A percentile compares a stretch with the other conserved stretches of the same genome.
Conservation (phyloP, 768 basidiomycete genomes). For the Dentipellis sp. region DNA sequence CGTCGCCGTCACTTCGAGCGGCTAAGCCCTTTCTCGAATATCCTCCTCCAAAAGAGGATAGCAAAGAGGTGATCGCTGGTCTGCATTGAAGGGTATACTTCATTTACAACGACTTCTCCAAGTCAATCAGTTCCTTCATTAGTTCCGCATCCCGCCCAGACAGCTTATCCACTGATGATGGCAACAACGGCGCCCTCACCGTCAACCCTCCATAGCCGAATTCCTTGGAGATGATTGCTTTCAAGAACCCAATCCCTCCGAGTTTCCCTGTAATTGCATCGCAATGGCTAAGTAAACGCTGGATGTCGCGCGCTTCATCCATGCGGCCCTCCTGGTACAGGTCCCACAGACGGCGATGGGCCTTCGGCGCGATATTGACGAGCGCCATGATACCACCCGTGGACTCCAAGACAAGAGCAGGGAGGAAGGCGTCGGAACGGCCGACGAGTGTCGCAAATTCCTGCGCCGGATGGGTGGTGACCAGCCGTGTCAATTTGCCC, state of each 20-base stretch:
- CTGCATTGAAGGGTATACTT: too few relatives aligned
- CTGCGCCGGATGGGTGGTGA: slow-evolving; percentile 40
- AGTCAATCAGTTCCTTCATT: slow-evolving; percentile 21
- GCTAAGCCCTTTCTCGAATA: too few relatives aligned
- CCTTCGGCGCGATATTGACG: slow-evolving; percentile 36
- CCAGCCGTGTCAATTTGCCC: slow-evolving; percentile 73
- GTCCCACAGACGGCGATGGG: slow-evolving; percentile 7
- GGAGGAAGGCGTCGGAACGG: slow-evolving; percentile 58
- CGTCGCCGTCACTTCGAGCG: too few relatives aligned
- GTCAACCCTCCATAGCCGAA: slow-evolving; percentile 52
- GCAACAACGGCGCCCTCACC: slow-evolving; percentile 20
- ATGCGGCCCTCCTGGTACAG: slow-evolving; percentile 29
- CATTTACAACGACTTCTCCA: slow-evolving; percentile 13
- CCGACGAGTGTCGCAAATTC: slow-evolving; percentile 72
- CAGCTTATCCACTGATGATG: slow-evolving; percentile 10
- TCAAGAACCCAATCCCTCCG: slow-evolving; percentile 61
- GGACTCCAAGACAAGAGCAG: slow-evolving; percentile 51
- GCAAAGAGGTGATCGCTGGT: too few relatives aligned
- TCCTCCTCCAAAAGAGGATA: too few relatives aligned
- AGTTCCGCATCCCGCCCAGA: slow-evolving; percentile 13
- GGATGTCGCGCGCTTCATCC: slow-evolving; percentile 51
- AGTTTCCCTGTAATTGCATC: slow-evolving; percentile 57
- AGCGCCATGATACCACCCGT: slow-evolving; percentile 60
- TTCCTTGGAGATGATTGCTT: slow-evolving; percentile 48
- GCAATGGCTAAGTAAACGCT: slow-evolving; percentile 52